Base-by-base conservation (phyloP, 352 stramenopile species). In the Phytophthora cryptogea region DNA sequence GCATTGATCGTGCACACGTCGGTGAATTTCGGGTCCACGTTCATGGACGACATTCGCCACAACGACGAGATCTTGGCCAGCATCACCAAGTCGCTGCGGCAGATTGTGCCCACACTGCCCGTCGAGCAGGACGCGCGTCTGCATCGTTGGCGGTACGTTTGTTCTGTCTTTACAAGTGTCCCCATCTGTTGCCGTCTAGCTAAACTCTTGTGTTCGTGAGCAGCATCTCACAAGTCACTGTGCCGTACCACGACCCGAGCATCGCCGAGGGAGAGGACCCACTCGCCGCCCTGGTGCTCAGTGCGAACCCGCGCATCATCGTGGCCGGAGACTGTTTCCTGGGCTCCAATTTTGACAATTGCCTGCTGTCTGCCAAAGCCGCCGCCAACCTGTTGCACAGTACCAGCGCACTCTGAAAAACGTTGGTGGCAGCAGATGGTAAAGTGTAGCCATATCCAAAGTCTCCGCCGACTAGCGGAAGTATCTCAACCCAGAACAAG, bases 261-360 rank as follows among this genome's bases (percentile, higher is more conserved):
- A 51, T 33, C 13, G 20, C 37, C 7, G 45, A 64, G 10, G 54
- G 51, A 33, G 60, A 66, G 0, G 43, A 43, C 10, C 42, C 66
- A 3, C 9, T 58, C 14, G 20, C 70, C 1, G 42, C 51, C 16
- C 59, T 92, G 11, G 67, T 83, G 17, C 67, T 90, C 3, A 84
- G 65, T 47, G 33, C 61, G 9, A 74, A 72, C n/a, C 83, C 80
- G 8, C 72, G 68, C 39, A 86, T 92, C 30, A 59, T 90, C 27
- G 51, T 90, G 17, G 83, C 83, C 0, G 83, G 83, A 3, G 83
- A 92, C 60, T 72, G 72, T 17, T 89, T 92, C 46, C 66, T 82
- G 2, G 76, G 83, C n/a, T 89, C 79, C 8, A 74, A 69, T 31
- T 87, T 92, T 40, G 83, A 92, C 68, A 88, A 79, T 43, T 91